Evolutionary conservation across 148 eudicot species (phyloP).

Genomic region (Vaccinium macrocarpon): DNA sequence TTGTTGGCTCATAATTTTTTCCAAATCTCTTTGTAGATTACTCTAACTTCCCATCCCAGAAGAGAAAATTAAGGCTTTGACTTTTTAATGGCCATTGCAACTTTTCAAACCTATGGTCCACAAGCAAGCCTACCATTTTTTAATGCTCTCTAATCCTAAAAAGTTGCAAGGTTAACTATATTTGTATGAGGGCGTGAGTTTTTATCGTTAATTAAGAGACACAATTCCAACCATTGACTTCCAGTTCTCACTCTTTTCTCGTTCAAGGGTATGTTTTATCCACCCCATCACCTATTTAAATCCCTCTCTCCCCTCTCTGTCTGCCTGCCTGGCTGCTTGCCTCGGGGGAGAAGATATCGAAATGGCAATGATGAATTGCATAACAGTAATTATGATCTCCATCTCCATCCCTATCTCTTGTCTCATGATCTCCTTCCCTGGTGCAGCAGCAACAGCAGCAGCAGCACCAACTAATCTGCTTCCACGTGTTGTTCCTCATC

Average conservation of each 20-base stretch:
- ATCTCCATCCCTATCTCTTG: background rate
- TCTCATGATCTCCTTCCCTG: background rate
- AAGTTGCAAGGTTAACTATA: background rate
- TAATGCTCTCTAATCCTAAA: background rate
- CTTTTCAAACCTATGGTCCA: background rate
- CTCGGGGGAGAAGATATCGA: background rate
- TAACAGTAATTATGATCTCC: background rate
- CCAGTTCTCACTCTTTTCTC: background rate
- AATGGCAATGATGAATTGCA: slow-evolving; percentile 4
- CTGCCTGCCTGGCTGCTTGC: background rate
- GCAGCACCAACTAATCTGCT: background rate
- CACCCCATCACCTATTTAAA: background rate
- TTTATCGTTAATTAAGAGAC: background rate
- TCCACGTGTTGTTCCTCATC: background rate
- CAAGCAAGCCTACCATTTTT: background rate
- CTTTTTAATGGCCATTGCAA: background rate
- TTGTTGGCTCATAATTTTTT: too few relatives aligned
- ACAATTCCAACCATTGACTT: background rate
- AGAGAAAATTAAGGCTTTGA: background rate
- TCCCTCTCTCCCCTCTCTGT: background rate
- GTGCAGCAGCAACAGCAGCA: background rate
- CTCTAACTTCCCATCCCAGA: background rate
- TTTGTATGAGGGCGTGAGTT: background rate
- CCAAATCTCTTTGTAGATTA: too few relatives aligned
- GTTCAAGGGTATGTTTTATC: background rate